A percentile compares a stretch with the other conserved stretches of the same genome.
These are phyloP conservation scores for Calonectria pteridis DNA, from an alignment of 2,329 filamentous ascomycete species.

Conservation along the genomic window DNA sequence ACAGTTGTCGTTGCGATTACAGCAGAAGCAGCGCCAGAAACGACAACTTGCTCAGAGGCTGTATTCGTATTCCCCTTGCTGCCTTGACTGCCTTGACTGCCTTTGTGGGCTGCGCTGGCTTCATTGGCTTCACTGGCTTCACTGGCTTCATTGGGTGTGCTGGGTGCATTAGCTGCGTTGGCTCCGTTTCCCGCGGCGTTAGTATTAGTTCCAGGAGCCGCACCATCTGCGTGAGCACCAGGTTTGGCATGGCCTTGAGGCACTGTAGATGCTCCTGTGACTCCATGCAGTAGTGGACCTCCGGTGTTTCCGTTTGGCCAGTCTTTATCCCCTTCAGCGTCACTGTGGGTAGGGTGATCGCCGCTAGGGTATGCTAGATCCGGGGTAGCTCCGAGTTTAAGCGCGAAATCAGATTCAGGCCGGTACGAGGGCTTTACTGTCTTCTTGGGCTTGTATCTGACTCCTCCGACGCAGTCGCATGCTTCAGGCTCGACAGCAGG, in stretches of 20 bases:
- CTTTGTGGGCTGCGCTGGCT: no score
- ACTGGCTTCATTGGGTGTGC: no score
- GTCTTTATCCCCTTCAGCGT: not conserved
- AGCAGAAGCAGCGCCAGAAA: not conserved
- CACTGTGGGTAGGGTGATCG: not conserved
- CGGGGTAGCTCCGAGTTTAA: not conserved
- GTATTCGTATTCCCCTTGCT: not conserved
- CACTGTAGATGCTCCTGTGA: not conserved
- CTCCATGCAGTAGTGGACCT: not conserved
- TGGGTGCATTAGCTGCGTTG: no score
- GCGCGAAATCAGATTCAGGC: not conserved
- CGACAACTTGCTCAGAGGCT: not conserved
- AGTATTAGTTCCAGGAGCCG: not conserved
- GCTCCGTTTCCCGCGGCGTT: no score
- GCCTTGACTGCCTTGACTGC: not conserved
- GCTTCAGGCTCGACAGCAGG: not conserved
- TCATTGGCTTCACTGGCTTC: not conserved
- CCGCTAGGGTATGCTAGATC: not conserved
- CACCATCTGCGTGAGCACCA: not conserved
- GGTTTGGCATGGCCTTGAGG: not conserved
- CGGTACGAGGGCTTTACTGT: not conserved
- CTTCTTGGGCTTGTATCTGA: not conserved
- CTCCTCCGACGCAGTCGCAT: not conserved
- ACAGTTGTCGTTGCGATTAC: not conserved
- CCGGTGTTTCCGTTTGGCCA: not conserved